Conservation (phyloP, 1,139 yeast species). For the Kurtzmaniella quercitrusa region DNA sequence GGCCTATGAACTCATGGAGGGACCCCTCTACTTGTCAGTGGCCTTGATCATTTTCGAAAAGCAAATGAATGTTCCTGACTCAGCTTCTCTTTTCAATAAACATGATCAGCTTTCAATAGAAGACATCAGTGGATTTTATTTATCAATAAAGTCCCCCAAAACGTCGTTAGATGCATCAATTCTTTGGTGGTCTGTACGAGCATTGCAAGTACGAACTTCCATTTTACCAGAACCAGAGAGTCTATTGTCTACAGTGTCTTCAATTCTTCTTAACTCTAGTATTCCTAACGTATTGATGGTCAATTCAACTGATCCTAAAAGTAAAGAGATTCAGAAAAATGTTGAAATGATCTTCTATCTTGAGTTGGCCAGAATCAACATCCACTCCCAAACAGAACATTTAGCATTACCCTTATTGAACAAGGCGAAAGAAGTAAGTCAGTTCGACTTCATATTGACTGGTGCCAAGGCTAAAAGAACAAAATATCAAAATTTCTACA, state of each 20-base stretch:
- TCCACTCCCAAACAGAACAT: slow-evolving; percentile 60
- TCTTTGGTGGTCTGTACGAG: slow-evolving; percentile 73
- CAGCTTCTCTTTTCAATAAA: slow-evolving; percentile 24
- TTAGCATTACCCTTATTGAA: slow-evolving; percentile 47
- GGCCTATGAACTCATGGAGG: slow-evolving; percentile 56
- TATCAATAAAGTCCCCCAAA: not conserved
- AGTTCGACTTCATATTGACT: slow-evolving; percentile 63
- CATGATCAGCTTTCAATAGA: slow-evolving; percentile 12
- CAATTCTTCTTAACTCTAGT: slow-evolving; percentile 31
- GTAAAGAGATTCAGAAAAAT: slow-evolving; percentile 25
- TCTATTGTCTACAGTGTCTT: slow-evolving; percentile 36
- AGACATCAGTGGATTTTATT: slow-evolving; percentile 6
- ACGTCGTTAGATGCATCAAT: slow-evolving; percentile 42
- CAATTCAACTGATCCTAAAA: slow-evolving; percentile 20
- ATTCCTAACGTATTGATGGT: slow-evolving; percentile 28
- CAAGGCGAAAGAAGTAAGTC: slow-evolving; percentile 54
- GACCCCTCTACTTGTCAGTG: slow-evolving; percentile 49
- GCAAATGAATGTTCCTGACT: slow-evolving; percentile 28
- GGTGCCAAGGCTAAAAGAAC: slow-evolving; percentile 91
- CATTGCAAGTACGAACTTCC: slow-evolving; percentile 58
- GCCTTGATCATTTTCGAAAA: slow-evolving; percentile 50
- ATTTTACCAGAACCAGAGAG: slow-evolving; percentile 57
- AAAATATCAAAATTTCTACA: slow-evolving; percentile 67
- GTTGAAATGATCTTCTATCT: slow-evolving; percentile 49
- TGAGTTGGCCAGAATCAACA: slow-evolving; percentile 62